Evolutionary conservation across 148 eudicot genomes (phyloP).

Genomic region (Amaranthus hypochondriacus): DNA sequence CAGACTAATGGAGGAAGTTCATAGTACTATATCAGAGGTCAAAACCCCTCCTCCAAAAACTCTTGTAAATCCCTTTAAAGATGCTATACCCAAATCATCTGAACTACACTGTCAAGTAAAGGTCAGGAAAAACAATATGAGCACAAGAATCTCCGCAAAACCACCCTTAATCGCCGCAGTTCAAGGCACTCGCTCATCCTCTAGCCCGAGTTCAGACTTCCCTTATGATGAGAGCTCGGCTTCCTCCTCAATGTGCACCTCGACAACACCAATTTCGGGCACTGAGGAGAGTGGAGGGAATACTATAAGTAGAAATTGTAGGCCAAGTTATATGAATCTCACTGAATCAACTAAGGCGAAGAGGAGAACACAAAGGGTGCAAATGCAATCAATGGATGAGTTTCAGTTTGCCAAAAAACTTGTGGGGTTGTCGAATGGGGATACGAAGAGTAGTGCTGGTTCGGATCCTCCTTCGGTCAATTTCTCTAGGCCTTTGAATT

Average conservation of each 20-base stretch:
- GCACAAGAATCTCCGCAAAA: slow-evolving; percentile 68
- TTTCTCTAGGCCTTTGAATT: slow-evolving; percentile 44
- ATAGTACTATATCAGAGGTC: slow-evolving; percentile 33
- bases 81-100: slow-evolving; percentile 35
- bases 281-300: slow-evolving; percentile 43
- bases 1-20: slow-evolving; percentile 70
- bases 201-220: slow-evolving; percentile 84
- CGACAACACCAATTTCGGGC: slow-evolving; percentile 70
- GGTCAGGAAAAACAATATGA: slow-evolving; percentile 62
- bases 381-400: slow-evolving; percentile 82
- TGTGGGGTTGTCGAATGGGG: slow-evolving; percentile 33
- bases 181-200: slow-evolving; percentile 52
- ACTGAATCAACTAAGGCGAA: slow-evolving; percentile 85
- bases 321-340: slow-evolving; percentile 80
- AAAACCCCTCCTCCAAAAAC: slow-evolving; percentile 54
- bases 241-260: slow-evolving; percentile 83
- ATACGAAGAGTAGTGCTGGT: slow-evolving; percentile 46
- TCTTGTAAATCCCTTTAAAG: slow-evolving; percentile 23
- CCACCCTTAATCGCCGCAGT: slow-evolving; percentile 39
- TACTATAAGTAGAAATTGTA: slow-evolving; percentile 25
- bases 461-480: slow-evolving; percentile 34
- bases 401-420: slow-evolving; percentile 73
- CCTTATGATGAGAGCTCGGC: slow-evolving; percentile 71
- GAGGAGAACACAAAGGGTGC: slow-evolving; percentile 52
- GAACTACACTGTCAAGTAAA: slow-evolving; percentile 51